Evolutionary conservation across 148 eudicot genomes (phyloP), one percentile per base, ranked within the genome.

Genomic region (Nepenthes mirabilis): DNA sequence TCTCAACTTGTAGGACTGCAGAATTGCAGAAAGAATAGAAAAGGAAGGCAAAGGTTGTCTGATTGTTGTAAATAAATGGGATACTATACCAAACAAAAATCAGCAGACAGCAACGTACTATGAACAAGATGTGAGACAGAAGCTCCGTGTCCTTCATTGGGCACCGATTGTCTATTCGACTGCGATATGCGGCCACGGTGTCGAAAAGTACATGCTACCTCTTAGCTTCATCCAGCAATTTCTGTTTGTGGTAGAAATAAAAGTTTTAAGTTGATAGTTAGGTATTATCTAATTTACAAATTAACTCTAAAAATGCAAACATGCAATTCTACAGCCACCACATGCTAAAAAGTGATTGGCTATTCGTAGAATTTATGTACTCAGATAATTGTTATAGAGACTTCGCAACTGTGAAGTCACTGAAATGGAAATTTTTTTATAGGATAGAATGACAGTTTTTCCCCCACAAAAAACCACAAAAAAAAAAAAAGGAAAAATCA

Each of bases 11-110:
- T 65, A 94, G 99, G 99, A 94, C 70, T 89, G 65, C 79, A 86
- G 76, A 73, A 94, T 94, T 76, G 99, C 99, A 64, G 99, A 94
- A 57, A 81, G 89, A 75, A 94, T 94, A 70, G 99, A 94, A 66
- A 67, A 68, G 70, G 99, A 94, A 81, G 99, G 97, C 40, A 94
- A 94, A 70, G 97, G 95, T 60, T 94, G 97, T 75, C 75, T 94
- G 69, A 82, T 94, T 56, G 95, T 94, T 51, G 99, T 94, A 65
- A 94, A 94, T 80, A 94, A 94, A 68, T 89, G 99, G 99, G 99
- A 94, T 65, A 94, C 99, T 1, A 87, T 94, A 67, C 97, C 99
- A 34, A 80, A 89, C 64, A 94, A 94, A 71, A 87, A 84, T 65
- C 91, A 89, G 59, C 82, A 94, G 67, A 86, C 95, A 47, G 78